A percentile compares a stretch with the other conserved stretches of the same genome.
Conservation (phyloP, 805 yeast genomes). For the Pichia manshurica region DNA sequence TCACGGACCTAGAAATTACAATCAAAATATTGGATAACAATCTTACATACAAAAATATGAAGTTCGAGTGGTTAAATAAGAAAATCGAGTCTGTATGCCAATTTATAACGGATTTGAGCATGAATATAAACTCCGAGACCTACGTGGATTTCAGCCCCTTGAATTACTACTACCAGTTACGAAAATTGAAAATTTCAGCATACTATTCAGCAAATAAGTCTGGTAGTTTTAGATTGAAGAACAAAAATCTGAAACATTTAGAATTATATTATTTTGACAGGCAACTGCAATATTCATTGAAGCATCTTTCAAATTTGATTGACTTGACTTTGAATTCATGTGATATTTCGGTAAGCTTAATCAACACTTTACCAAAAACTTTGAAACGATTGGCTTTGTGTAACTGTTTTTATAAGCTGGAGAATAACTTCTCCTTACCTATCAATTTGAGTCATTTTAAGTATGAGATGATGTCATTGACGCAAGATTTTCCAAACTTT, state of each 20-base stretch:
- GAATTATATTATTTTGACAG: slow-evolving; percentile 5
- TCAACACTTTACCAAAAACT: neutral
- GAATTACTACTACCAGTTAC: neutral
- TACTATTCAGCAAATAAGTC: slow-evolving; percentile 6
- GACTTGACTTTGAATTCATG: neutral
- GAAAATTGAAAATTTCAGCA: slow-evolving; percentile 3
- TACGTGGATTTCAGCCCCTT: slow-evolving; percentile 3
- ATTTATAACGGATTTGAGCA: slow-evolving; percentile 5
- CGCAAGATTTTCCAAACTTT: slow-evolving; percentile 5
- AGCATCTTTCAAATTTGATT: neutral
- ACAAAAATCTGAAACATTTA: neutral
- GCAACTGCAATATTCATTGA: slow-evolving; percentile 2
- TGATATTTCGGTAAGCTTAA: slow-evolving; percentile 1
- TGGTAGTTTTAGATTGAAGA: slow-evolving; percentile 2
- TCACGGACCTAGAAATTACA: neutral
- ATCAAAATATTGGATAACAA: slow-evolving; percentile 8
- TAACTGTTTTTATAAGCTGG: slow-evolving; percentile 2
- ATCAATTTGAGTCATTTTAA: neutral
- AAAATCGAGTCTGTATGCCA: neutral
- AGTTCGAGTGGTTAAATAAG: slow-evolving; percentile 7
- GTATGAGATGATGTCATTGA: slow-evolving; percentile 1
- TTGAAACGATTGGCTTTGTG: neutral
- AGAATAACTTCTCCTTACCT: slow-evolving; percentile 1
- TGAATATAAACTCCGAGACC: slow-evolving; percentile 3
- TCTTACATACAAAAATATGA: slow-evolving; percentile 9